Evolutionary conservation across 2,329 filamentous ascomycete species (phyloP).

Genomic region (Trichophyton verrucosum): DNA sequence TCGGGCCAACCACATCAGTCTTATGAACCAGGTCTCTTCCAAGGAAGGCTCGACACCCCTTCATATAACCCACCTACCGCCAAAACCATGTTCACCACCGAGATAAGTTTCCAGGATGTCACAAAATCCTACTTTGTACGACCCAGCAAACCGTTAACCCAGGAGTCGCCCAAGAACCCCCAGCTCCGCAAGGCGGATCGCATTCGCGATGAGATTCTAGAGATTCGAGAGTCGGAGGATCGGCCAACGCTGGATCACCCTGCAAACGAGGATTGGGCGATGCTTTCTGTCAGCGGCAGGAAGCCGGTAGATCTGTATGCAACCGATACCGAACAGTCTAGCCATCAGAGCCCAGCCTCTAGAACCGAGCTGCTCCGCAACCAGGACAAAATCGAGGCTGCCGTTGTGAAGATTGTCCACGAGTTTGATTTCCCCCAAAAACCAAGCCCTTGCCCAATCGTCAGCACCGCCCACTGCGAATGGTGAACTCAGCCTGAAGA

Average conservation of each 20-base stretch:
- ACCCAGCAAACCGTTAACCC: constrained; percentile 10
- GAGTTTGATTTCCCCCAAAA: constrained; percentile 62
- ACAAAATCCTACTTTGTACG: constrained; percentile 12
- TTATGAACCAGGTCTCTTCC: constrained; percentile 25
- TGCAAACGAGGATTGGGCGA: constrained; percentile 70
- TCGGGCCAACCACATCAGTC: constrained; percentile 15
- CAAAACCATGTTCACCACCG: constrained; percentile 22
- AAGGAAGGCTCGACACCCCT: constrained; percentile 19
- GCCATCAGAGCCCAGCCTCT: not conserved
- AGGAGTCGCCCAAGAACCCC: constrained; percentile 16
- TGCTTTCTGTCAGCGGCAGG: constrained; percentile 64
- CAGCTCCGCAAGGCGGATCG: constrained; percentile 26
- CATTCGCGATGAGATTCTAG: constrained; percentile 31
- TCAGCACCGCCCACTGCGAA: not conserved
- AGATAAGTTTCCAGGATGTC: constrained; percentile 19
- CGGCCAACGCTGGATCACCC: constrained; percentile 57
- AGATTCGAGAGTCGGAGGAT: constrained; percentile 25
- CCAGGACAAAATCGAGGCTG: constrained; percentile 68
- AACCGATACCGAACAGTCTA: not conserved
- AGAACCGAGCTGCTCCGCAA: constrained; percentile 49
- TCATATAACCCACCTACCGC: constrained; percentile 17
- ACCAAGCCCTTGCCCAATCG: constrained; percentile 29
- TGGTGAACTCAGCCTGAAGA: constrained; percentile 18
- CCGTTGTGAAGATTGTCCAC: constrained; percentile 66
- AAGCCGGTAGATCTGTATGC: constrained; percentile 38